Percentiles rank a stretch among this genome's conserved stretches.
These are phyloP conservation scores for Cercospora sp. DNA, from an alignment of 2,329 filamentous ascomycete genomes.

Conservation along the genomic window DNA sequence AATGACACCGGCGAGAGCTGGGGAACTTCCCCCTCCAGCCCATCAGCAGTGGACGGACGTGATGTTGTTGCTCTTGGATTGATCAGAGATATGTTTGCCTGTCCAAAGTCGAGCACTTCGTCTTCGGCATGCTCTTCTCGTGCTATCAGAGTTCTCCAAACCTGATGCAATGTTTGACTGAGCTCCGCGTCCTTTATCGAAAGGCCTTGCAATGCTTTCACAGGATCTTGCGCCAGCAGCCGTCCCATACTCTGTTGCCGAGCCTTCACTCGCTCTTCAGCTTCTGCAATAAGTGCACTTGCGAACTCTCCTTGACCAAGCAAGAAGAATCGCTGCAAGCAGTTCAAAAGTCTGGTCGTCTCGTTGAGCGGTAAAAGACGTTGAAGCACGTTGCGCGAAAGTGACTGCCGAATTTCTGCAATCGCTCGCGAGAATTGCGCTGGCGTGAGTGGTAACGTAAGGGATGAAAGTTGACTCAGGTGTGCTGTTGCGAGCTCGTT, in stretches of 20 bases:
- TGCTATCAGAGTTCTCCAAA: slow-evolving; percentile 77
- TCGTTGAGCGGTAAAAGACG: slow-evolving; percentile 74
- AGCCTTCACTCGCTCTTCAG: slow-evolving; percentile 74
- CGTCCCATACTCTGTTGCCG: slow-evolving; percentile 63
- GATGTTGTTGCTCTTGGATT: slow-evolving; percentile 51
- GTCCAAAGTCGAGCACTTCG: slow-evolving; percentile 79
- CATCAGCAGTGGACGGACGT: slow-evolving; percentile 45
- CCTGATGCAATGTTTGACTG: slow-evolving; percentile 69
- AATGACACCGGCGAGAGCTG: slow-evolving; percentile 60
- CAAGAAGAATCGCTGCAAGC: slow-evolving; percentile 84
- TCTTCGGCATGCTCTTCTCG: slow-evolving; percentile 72
- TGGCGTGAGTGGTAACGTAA: slow-evolving; percentile 72
- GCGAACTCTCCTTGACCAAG: slow-evolving; percentile 89
- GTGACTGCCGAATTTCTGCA: slow-evolving; percentile 71
- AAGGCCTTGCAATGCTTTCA: slow-evolving; percentile 61
- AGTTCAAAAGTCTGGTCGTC: slow-evolving; percentile 72
- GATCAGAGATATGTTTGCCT: slow-evolving; percentile 69
- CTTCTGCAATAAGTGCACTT: slow-evolving; percentile 79
- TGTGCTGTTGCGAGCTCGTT: slow-evolving; percentile 66
- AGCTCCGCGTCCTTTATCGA: slow-evolving; percentile 86
- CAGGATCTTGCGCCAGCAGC: slow-evolving; percentile 52
- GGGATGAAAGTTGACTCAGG: slow-evolving; percentile 64
- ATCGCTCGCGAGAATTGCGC: slow-evolving; percentile 71
- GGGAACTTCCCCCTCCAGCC: slow-evolving; percentile 37
- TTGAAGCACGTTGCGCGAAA: slow-evolving; percentile 82